phyloP scores from a whole-genome alignment of 257 asterid genomes.

The Jasminum sambac region DNA sequence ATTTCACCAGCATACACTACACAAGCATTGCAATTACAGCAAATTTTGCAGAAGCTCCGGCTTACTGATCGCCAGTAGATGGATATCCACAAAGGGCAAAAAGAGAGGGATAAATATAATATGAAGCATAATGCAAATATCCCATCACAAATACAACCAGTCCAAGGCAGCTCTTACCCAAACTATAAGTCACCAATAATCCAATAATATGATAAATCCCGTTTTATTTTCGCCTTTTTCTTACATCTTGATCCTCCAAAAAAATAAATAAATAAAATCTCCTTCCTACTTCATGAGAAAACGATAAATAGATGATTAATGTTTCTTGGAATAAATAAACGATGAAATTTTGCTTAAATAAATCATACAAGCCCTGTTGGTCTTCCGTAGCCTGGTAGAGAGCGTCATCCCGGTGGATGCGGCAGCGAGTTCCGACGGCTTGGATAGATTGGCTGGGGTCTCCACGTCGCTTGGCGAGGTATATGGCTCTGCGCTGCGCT shows the following conservation, averaged over 20 bases:
- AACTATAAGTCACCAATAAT: neutral
- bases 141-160: slow-evolving; percentile 3
- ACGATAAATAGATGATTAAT: neutral
- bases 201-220: neutral
- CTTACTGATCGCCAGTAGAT: neutral
- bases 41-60: neutral
- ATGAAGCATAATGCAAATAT: neutral
- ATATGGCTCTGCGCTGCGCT: slow-evolving; percentile 93
- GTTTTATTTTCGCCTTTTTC: neutral
- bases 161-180: neutral
- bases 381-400: slow-evolving; percentile 88
- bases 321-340: neutral
- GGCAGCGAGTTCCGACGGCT: slow-evolving; percentile 83
- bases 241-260: neutral
- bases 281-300: neutral
- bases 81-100: neutral
- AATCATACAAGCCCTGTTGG: slow-evolving; percentile 85
- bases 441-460: slow-evolving; percentile 94
- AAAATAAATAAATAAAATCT: neutral
- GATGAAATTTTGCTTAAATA: neutral
- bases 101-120: neutral
- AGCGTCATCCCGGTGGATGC: slow-evolving; percentile 78
- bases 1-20: neutral
- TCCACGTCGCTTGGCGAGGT: slow-evolving; percentile 94
- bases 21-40: neutral